These are phyloP conservation scores for Oryza officinalis DNA, from an alignment of 176 grass and related monocot genomes.

Conservation along the genomic window DNA sequence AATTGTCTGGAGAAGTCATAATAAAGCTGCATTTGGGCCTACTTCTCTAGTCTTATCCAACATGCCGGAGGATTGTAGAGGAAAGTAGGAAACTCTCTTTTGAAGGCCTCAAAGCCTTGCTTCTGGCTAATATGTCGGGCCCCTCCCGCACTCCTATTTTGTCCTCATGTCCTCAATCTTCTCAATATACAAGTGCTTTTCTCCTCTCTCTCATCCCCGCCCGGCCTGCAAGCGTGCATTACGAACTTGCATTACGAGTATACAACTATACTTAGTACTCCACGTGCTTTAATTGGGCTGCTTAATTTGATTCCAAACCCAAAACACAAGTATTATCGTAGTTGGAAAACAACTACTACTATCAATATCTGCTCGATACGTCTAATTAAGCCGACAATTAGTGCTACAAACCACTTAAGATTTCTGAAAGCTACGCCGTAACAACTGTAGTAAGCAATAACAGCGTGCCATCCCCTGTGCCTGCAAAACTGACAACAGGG, in stretches of 20 bases:
- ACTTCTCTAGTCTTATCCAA: neutral
- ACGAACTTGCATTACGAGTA: too few species aligned
- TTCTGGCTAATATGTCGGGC: constrained; percentile 30
- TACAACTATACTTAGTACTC: neutral
- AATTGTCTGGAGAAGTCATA: neutral
- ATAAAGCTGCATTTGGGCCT: neutral
- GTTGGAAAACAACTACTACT: neutral
- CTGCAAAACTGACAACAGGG: constrained; percentile 1
- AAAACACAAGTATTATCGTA: too few species aligned
- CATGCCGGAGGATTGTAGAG: neutral
- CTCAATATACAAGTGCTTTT: neutral
- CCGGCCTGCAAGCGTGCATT: too few species aligned
- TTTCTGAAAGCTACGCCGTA: neutral
- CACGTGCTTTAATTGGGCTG: too few species aligned
- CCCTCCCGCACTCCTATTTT: neutral
- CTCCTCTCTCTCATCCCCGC: neutral
- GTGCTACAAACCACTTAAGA: neutral
- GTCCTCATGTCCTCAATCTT: neutral
- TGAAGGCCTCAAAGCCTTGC: constrained; percentile 30
- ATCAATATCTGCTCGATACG: neutral
- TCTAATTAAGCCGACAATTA: constrained; percentile 5
- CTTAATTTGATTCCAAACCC: neutral
- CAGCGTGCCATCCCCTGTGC: neutral
- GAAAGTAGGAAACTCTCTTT: neutral
- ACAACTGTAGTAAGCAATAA: neutral